Evolutionary conservation across 345 rosid species (phyloP), one percentile per base, ranked within the genome.

Genomic region (Salix arbutifolia): DNA sequence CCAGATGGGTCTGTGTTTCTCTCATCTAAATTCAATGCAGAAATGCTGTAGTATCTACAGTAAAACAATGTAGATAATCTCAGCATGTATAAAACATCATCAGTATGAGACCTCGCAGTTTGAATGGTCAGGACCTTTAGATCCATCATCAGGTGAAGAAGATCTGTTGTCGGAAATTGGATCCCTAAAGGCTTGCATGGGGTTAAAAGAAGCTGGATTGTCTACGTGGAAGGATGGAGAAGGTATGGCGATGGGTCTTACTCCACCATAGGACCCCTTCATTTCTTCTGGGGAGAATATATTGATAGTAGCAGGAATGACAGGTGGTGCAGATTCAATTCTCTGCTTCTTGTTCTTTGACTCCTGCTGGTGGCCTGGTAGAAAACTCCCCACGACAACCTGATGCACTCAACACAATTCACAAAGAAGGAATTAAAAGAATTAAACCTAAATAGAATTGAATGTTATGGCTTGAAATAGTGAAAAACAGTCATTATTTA

Each of bases 331-430:
- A 13, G 73, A 74, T 71, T 83, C 74, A 70, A 78, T 85, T 12
- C 78, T 82, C 81, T 85, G 96, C 83, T 87, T 93, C 88, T 88
- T 90, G 23, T 88, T 90, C 83, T 87, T 90, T 46, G 86, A 93
- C 67, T 88, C 90, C 82, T 77, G 94, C 84, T 86, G 93, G 64
- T 92, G 92, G 76, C 95, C 96, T 3, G 86, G 89, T 67, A 88
- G 66, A 76, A 95, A 93, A 80, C 90, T 93, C 69, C 93, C 97
- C 33, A 93, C 86, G 35, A 93, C 88, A 37, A 95, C 93, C 97
- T 94, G 89, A 67, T 70, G 65, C 38, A 52, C 9, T 2, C 75
- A 25, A 70, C 50, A 64, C 31, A 70, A 70, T 31, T n/a, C 42
- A 74, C 50, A 68, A 73, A 30, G 26, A 66, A 48, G 66, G 42